Conservation (phyloP, 2,329 filamentous ascomycete species). For the Shiraia bambusicola region DNA sequence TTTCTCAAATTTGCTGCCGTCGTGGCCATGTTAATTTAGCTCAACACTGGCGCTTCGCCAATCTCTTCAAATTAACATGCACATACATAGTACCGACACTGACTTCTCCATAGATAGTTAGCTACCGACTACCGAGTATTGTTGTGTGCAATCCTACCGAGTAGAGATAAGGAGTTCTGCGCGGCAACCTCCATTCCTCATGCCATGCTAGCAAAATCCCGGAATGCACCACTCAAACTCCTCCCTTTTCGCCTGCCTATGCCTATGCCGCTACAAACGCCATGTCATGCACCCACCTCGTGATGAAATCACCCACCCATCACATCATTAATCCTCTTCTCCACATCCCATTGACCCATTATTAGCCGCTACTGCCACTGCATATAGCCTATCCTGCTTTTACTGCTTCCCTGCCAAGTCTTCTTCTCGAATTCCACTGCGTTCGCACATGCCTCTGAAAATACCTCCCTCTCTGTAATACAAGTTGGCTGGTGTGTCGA, state of each 20-base stretch:
- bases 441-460: constrained; percentile 86
- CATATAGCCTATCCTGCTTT: constrained; percentile 5
- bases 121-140: no score
- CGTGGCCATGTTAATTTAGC: no score
- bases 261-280: constrained; percentile 24
- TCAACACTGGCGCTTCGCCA: no score
- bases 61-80: no score
- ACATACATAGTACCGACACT: no score
- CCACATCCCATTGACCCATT: constrained; percentile 15
- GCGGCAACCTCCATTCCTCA: no score
- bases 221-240: no score
- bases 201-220: background rate
- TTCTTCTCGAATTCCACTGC: constrained; percentile 69
- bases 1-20: no score
- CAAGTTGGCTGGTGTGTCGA: constrained; percentile 73
- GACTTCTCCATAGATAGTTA: no score
- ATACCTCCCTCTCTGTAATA: constrained; percentile 79
- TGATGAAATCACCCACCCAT: constrained; percentile 5
- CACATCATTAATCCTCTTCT: constrained; percentile 5
- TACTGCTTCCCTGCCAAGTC: constrained; percentile 45
- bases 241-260: constrained; percentile 4
- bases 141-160: no score
- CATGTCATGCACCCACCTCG: constrained; percentile 16
- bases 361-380: constrained; percentile 6
- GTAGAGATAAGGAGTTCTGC: no score